Evolutionary conservation across 2,329 filamentous ascomycete genomes (phyloP).

Genomic region (Apiospora pterosperma): DNA sequence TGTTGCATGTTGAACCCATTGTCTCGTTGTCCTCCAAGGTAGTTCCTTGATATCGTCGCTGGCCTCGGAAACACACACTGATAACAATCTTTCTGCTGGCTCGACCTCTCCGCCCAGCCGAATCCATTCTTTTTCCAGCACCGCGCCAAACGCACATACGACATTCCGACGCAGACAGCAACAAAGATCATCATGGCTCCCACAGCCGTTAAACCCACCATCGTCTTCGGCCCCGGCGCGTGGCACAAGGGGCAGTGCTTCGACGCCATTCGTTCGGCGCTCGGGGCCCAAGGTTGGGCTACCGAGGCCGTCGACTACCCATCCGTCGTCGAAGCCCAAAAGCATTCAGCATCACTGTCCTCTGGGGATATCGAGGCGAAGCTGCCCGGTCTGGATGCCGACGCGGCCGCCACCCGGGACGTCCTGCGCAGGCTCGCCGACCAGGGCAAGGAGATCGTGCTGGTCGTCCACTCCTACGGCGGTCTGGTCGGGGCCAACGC

Average conservation of each 20-base stretch:
- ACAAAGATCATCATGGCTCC: background rate
- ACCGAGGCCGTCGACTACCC: slow-evolving; percentile 27
- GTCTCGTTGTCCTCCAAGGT: no score
- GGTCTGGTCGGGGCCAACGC: slow-evolving; percentile 36
- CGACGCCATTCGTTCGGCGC: slow-evolving; percentile 18
- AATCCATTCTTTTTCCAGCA: no score
- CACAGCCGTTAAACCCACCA: slow-evolving; percentile 13
- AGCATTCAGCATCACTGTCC: background rate
- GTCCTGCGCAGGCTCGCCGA: slow-evolving; percentile 26
- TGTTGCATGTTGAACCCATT: no score
- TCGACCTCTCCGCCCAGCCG: no score
- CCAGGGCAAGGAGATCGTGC: slow-evolving; percentile 35
- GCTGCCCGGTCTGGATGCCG: slow-evolving; percentile 18
- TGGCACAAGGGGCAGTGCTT: slow-evolving; percentile 29
- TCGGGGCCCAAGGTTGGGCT: slow-evolving; percentile 24
- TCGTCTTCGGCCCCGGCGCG: slow-evolving; percentile 32
- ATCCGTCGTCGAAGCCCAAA: slow-evolving; percentile 18
- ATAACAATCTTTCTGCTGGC: no score
- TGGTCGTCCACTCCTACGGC: slow-evolving; percentile 41
- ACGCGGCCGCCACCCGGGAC: slow-evolving; percentile 28
- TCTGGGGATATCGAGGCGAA: background rate
- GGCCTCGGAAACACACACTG: no score
- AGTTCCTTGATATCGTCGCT: no score
- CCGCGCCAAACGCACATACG: background rate
- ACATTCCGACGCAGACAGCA: no score